Percentiles rank a stretch among this genome's conserved stretches.
Conservation (phyloP, 257 asterid genomes). For the Capsicum pubescens region DNA sequence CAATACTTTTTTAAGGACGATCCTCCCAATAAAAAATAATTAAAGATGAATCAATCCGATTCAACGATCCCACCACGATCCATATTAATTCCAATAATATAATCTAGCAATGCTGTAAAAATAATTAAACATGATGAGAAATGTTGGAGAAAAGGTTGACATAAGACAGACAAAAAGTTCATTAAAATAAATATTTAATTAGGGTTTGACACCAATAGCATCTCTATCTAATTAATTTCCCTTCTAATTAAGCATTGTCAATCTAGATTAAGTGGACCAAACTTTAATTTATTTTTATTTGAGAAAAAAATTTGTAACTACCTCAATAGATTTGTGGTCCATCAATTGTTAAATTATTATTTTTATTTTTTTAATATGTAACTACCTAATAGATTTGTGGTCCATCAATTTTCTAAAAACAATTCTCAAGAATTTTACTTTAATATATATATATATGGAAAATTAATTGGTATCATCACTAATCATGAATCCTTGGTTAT, state of each 20-base stretch:
- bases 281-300: background rate
- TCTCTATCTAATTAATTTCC: conserved; percentile 25
- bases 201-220: conserved; percentile 35
- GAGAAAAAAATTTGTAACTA: background rate
- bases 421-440: background rate
- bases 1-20: no score
- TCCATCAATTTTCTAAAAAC: background rate
- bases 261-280: conserved; percentile 25
- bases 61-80: no score
- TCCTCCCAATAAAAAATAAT: no score
- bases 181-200: conserved; percentile 38
- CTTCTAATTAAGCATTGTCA: conserved; percentile 20
- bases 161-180: conserved; percentile 54
- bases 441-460: conserved; percentile 1
- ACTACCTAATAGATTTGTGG: conserved; percentile 10
- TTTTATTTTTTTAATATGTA: background rate
- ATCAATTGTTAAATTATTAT: background rate
- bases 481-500: conserved; percentile 13
- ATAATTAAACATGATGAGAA: conserved; percentile 40
- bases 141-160: conserved; percentile 56
- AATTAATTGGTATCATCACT: background rate
- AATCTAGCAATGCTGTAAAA: conserved; percentile 19
- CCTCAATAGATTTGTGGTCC: conserved; percentile 26
- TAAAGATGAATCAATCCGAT: no score
- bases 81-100: background rate